Evolutionary conservation across 257 asterid genomes (phyloP).

Genomic region (Petrea volubilis): DNA sequence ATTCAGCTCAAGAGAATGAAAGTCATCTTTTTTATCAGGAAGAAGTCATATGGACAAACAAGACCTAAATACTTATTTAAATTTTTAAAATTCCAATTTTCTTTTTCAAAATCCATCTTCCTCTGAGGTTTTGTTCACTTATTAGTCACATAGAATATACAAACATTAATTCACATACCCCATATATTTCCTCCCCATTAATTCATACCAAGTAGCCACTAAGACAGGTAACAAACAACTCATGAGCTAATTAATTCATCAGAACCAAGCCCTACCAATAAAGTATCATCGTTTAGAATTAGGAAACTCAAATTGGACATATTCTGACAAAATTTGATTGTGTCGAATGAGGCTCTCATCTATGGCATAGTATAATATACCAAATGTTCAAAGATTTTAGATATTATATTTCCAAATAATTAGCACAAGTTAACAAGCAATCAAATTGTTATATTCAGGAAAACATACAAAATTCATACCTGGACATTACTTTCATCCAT

Average conservation of each 20-base stretch:
- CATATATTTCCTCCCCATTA: neutral
- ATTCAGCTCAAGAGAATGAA: neutral
- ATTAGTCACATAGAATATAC: neutral
- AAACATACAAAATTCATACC: constrained; percentile 35
- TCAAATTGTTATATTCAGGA: neutral
- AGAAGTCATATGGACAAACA: neutral
- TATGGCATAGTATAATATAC: neutral
- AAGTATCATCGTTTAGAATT: neutral
- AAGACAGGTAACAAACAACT: neutral
- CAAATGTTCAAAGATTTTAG: neutral
- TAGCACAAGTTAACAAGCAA: constrained; percentile 2
- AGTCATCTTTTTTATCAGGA: neutral
- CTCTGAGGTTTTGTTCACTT: neutral
- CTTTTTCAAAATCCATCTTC: neutral
- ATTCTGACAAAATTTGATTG: neutral
- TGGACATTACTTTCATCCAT: constrained; percentile 73
- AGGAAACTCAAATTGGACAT: neutral
- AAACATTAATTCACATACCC: neutral
- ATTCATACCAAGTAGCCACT: neutral
- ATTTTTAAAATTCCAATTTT: neutral
- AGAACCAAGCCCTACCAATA: neutral
- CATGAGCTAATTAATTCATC: neutral
- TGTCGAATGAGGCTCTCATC: neutral
- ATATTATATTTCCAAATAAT: neutral
- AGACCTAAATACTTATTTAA: neutral